These are phyloP conservation scores for Blastomyces gilchristii DNA, from an alignment of 2,329 filamentous ascomycete species.

Conservation along the genomic window DNA sequence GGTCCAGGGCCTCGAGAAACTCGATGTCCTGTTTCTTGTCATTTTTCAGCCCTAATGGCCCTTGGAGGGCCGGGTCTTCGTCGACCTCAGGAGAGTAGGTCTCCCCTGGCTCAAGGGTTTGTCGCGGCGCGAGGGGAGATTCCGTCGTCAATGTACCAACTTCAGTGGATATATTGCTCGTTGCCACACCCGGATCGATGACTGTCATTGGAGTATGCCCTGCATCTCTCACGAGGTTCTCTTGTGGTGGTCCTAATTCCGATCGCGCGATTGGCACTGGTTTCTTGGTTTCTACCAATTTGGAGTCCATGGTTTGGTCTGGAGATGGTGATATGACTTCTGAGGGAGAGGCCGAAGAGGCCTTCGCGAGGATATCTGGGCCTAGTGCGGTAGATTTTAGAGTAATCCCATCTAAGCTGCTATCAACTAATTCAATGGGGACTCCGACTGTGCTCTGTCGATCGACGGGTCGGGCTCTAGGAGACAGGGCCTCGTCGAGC, in stretches of 20 bases:
- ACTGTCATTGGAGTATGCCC: conserved; percentile 38
- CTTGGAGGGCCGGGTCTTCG: conserved; percentile 36
- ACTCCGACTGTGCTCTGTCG: conserved; percentile 24
- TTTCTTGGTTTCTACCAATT: conserved; percentile 14
- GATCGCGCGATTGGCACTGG: conserved; percentile 18
- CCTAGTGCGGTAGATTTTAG: conserved; percentile 37
- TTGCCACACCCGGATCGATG: conserved; percentile 29
- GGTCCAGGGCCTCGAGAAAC: conserved; percentile 35
- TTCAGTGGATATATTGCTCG: conserved; percentile 20
- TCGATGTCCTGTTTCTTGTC: conserved; percentile 31
- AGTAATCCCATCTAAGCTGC: conserved; percentile 38
- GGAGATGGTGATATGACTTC: conserved; percentile 18
- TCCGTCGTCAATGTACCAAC: conserved; percentile 20
- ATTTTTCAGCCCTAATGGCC: conserved; percentile 35
- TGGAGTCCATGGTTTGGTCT: conserved; percentile 16
- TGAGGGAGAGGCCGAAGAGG: conserved; percentile 29
- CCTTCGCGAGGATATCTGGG: conserved; percentile 34
- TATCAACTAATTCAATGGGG: conserved; percentile 39
- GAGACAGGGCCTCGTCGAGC: conserved; percentile 33
- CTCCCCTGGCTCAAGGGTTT: conserved; percentile 19
- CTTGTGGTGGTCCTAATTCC: conserved; percentile 30
- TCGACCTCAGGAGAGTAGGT: conserved; percentile 34
- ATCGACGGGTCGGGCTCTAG: conserved; percentile 27
- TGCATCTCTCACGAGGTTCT: conserved; percentile 33
- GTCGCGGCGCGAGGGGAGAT: conserved; percentile 26